Percentiles rank a stretch among this genome's conserved stretches.
These are phyloP conservation scores for Epicoccum sorghinum DNA, from an alignment of 2,329 filamentous ascomycete species.

Conservation along the genomic window DNA sequence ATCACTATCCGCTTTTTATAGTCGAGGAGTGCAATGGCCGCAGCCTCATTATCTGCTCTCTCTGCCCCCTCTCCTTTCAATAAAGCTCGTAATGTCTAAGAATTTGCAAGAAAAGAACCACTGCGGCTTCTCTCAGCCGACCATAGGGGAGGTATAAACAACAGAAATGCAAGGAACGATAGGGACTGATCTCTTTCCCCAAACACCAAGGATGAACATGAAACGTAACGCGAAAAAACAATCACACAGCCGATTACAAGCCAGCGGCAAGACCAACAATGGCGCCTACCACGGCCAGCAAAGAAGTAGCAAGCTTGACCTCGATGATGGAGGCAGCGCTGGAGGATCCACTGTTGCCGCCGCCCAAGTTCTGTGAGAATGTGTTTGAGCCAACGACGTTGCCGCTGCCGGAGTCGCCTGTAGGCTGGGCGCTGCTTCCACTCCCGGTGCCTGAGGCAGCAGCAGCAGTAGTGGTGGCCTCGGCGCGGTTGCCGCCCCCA, in stretches of 20 bases:
- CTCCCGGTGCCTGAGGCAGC: slow-evolving; percentile 15
- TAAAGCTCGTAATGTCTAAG: slow-evolving; percentile 2
- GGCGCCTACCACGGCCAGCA: slow-evolving; percentile 43
- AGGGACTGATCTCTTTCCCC: slow-evolving; percentile 8
- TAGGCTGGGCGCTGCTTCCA: slow-evolving; percentile 14
- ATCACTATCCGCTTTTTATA: background rate
- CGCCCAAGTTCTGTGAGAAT: slow-evolving; percentile 14
- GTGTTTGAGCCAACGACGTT: slow-evolving; percentile 11
- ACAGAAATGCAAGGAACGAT: background rate
- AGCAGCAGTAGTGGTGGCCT: slow-evolving; percentile 23
- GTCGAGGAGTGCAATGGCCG: slow-evolving; percentile 1
- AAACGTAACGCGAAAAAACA: slow-evolving; percentile 1
- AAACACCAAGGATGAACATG: slow-evolving; percentile 16
- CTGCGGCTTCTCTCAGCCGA: background rate
- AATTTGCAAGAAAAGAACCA: slow-evolving; percentile 12
- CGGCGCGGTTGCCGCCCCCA: slow-evolving; percentile 52
- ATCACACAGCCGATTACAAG: background rate
- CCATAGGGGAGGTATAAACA: background rate
- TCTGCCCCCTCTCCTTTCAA: background rate
- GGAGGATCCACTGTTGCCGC: slow-evolving; percentile 3
- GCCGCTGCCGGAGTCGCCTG: slow-evolving; percentile 2
- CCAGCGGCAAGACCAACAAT: slow-evolving; percentile 40
- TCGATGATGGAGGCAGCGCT: slow-evolving; percentile 33
- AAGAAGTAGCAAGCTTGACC: slow-evolving; percentile 39
- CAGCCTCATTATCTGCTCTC: background rate